phyloP scores from a whole-genome alignment of 768 basidiomycete species.

The Tylopilus sp. region DNA sequence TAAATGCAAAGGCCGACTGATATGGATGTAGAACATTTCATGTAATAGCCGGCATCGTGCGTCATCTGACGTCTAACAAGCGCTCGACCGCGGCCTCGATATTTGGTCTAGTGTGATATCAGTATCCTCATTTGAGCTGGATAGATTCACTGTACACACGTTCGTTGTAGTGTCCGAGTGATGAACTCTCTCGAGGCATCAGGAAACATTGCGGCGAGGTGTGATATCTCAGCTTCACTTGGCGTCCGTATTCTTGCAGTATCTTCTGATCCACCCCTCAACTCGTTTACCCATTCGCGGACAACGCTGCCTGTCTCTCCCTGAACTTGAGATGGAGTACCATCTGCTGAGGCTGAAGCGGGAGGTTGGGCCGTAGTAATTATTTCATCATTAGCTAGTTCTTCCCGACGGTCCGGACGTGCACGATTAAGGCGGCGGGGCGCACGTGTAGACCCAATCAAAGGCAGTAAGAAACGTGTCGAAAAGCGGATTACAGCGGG shows the following conservation, averaged over 20 bases:
- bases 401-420: constrained; percentile 51
- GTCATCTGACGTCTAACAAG: constrained; percentile 48
- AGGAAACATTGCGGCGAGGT: constrained; percentile 82
- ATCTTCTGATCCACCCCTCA: constrained; percentile 62
- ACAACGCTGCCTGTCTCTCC: constrained; percentile 45
- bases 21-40: no score
- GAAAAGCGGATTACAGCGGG: constrained; percentile 52
- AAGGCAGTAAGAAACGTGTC: constrained; percentile 55
- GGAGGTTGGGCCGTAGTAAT: constrained; percentile 57
- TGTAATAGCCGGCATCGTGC: neutral
- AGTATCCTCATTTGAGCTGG: neutral
- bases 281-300: constrained; percentile 76
- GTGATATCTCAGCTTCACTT: constrained; percentile 69
- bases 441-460: constrained; percentile 62
- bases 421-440: constrained; percentile 71
- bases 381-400: constrained; percentile 50
- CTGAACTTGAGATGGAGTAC: constrained; percentile 17
- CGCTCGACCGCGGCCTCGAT: constrained; percentile 82
- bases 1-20: neutral
- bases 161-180: constrained; percentile 75
- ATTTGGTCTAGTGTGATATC: constrained; percentile 49
- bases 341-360: constrained; percentile 21
- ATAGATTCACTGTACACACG: constrained; percentile 43
- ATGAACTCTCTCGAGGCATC: constrained; percentile 69
- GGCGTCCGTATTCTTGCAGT: constrained; percentile 65